Percentiles rank a stretch among this genome's conserved stretches.
Conservation (phyloP, 2,329 filamentous ascomycete genomes). For the Parascedosporium putredinis region DNA sequence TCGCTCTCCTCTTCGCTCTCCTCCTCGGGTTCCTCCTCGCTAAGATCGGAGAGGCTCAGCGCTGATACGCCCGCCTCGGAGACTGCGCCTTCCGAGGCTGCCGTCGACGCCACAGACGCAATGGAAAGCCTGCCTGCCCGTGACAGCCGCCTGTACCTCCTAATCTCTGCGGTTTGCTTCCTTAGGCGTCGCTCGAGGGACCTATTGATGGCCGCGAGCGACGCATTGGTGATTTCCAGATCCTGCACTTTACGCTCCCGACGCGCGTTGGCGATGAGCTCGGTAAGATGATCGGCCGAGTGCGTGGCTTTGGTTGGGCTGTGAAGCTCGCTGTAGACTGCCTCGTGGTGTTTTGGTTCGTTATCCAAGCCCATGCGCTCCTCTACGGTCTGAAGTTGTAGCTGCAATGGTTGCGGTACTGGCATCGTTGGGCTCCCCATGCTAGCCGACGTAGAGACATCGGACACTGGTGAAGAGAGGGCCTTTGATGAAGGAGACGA, state of each 20-base stretch:
- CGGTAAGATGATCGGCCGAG: slow-evolving; percentile 53
- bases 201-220: slow-evolving; percentile 86
- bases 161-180: slow-evolving; percentile 80
- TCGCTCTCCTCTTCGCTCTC: slow-evolving; percentile 38
- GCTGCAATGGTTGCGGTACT: not conserved
- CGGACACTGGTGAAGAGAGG: slow-evolving; percentile 1
- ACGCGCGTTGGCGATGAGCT: slow-evolving; percentile 77
- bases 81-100: slow-evolving; percentile 32
- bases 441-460: slow-evolving; percentile 1
- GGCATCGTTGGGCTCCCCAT: slow-evolving; percentile 3
- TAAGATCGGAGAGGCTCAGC: slow-evolving; percentile 39
- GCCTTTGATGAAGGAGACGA: not conserved
- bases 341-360: slow-evolving; percentile 17
- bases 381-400: slow-evolving; percentile 4
- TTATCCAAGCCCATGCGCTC: not conserved
- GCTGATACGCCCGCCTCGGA: slow-evolving; percentile 32
- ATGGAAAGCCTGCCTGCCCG: slow-evolving; percentile 66
- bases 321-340: slow-evolving; percentile 25
- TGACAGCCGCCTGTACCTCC: slow-evolving; percentile 76
- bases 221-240: slow-evolving; percentile 92
- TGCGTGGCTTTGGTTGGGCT: slow-evolving; percentile 49
- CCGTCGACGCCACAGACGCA: slow-evolving; percentile 34
- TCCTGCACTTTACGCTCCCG: slow-evolving; percentile 92
- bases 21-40: slow-evolving; percentile 34
- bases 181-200: slow-evolving; percentile 84